These are phyloP conservation scores for Trichoderma oligosporum DNA, from an alignment of 2,329 filamentous ascomycete species.

Conservation along the genomic window DNA sequence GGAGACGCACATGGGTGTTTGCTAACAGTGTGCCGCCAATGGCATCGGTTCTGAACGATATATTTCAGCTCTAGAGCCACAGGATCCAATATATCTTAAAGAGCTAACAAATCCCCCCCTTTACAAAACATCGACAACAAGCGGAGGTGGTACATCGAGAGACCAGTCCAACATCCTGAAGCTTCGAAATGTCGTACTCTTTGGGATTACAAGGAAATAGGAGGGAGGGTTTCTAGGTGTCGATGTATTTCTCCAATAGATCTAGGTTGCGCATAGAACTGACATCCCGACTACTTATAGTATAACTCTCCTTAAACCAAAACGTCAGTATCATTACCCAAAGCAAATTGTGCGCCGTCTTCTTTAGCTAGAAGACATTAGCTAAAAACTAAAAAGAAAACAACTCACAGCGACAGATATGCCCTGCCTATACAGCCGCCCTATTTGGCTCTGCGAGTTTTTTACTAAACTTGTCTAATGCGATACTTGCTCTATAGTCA, in stretches of 20 bases:
- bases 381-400: no score
- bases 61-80: neutral
- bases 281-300: slow-evolving; percentile 41
- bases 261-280: slow-evolving; percentile 36
- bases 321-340: neutral
- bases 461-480: slow-evolving; percentile 37
- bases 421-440: slow-evolving; percentile 35
- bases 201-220: slow-evolving; percentile 34
- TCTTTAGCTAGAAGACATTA: neutral
- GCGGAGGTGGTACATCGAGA: neutral
- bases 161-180: slow-evolving; percentile 25
- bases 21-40: slow-evolving; percentile 23
- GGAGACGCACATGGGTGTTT: slow-evolving; percentile 36
- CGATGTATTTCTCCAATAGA: slow-evolving; percentile 39
- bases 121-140: slow-evolving; percentile 7
- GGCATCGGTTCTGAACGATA: slow-evolving; percentile 25
- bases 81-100: slow-evolving; percentile 13
- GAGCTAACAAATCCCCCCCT: neutral
- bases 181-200: slow-evolving; percentile 32
- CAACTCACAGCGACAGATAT: slow-evolving; percentile 37
- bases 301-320: slow-evolving; percentile 36
- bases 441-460: slow-evolving; percentile 37
- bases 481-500: slow-evolving; percentile 30
- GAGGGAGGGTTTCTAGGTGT: slow-evolving; percentile 36
- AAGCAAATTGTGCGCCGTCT: no score